Percentiles rank a stretch among this genome's conserved stretches.
These are phyloP conservation scores for Globisporangium parvum DNA, from an alignment of 352 stramenopile species.

Conservation along the genomic window DNA sequence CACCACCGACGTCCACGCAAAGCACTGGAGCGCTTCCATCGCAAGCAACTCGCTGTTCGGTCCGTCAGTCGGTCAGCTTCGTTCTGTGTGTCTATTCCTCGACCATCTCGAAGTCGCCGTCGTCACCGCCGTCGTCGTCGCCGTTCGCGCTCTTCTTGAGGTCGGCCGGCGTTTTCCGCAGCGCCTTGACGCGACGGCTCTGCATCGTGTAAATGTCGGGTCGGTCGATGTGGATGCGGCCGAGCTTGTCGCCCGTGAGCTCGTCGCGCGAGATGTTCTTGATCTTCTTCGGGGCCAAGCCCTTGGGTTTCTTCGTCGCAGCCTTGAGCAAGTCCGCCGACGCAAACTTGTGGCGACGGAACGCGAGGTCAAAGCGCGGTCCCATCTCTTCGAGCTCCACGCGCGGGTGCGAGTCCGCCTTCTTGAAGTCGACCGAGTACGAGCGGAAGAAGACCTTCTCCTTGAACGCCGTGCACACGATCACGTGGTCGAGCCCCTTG, in stretches of 20 bases:
- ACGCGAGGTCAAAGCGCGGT: constrained; percentile 83
- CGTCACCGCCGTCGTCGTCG: constrained; percentile 14
- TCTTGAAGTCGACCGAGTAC: constrained; percentile 95
- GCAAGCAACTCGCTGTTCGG: too few species aligned
- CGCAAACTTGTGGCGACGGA: constrained; percentile 94
- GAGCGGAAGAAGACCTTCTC: constrained; percentile 93
- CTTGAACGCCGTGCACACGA: constrained; percentile 94
- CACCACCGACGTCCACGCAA: too few species aligned
- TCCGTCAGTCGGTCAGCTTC: neutral
- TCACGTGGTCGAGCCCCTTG: constrained; percentile 95
- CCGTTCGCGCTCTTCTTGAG: constrained; percentile 56
- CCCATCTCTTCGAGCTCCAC: constrained; percentile 91
- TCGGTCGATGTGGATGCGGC: constrained; percentile 96
- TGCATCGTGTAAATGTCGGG: constrained; percentile 97
- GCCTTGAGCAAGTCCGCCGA: constrained; percentile 94
- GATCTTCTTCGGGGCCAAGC: constrained; percentile 92
- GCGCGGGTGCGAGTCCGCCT: constrained; percentile 74
- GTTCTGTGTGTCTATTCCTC: constrained; percentile 14
- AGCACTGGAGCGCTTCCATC: too few species aligned
- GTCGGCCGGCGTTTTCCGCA: constrained; percentile 81
- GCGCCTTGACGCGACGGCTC: constrained; percentile 92
- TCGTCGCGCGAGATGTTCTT: constrained; percentile 98
- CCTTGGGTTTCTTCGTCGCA: constrained; percentile 92
- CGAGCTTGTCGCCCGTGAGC: constrained; percentile 97
- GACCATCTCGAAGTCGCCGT: constrained; percentile 28